Conservation (phyloP, 345 rosid genomes). For the Lepidium aucheri region DNA sequence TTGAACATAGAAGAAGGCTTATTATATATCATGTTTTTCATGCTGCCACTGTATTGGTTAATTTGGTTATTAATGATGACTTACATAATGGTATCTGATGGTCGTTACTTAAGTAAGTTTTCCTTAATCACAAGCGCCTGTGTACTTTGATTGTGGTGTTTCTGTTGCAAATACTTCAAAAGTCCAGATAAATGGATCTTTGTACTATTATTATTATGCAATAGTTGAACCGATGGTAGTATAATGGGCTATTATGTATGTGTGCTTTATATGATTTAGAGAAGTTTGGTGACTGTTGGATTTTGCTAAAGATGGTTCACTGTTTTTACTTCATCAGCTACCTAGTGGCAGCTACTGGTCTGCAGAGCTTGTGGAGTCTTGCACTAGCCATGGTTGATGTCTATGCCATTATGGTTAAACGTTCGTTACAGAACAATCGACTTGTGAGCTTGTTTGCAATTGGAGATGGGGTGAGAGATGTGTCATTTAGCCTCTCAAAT, state of each 20-base stretch:
- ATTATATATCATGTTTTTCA: not conserved
- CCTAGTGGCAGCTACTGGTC: constrained; percentile 62
- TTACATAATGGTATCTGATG: not conserved
- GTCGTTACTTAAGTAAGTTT: not conserved
- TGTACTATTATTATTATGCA: not conserved
- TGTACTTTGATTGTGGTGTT: not conserved
- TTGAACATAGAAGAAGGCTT: not conserved
- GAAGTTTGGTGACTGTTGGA: not conserved
- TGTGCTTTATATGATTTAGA: not conserved
- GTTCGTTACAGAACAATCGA: constrained; percentile 48
- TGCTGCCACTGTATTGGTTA: not conserved
- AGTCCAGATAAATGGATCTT: not conserved
- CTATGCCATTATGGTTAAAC: constrained; percentile 61
- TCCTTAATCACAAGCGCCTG: not conserved
- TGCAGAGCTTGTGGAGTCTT: constrained; percentile 83
- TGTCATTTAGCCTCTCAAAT: not conserved
- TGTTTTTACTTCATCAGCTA: constrained; percentile 41
- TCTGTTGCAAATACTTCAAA: not conserved
- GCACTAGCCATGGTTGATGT: constrained; percentile 50
- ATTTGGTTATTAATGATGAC: not conserved
- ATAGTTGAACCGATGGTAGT: not conserved
- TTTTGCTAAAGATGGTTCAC: not conserved
- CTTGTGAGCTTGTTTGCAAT: constrained; percentile 48
- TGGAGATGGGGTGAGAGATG: constrained; percentile 75
- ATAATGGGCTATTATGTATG: not conserved